Base-by-base conservation (phyloP, 2,329 filamentous ascomycete genomes). In the Sporothrix curviconia region DNA sequence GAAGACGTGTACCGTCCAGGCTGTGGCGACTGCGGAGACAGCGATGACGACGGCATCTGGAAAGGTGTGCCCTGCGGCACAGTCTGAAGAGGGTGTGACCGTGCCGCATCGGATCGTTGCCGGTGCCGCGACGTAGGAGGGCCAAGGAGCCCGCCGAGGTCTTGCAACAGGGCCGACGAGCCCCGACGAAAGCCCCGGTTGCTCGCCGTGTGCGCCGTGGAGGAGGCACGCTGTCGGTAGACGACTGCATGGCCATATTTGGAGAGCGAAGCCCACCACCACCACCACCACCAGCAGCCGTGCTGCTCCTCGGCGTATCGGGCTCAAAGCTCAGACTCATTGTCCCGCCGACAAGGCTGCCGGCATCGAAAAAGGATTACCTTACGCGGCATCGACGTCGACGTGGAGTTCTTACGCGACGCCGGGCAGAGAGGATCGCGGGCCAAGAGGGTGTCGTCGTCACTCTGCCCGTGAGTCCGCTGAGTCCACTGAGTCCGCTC, bases 341-440 rank as follows among this genome's bases (percentile, higher is more conserved):
- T 63, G 36, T 68, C 71, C 78, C 78, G 19, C 77, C 77, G 5
- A 95, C 74, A 0, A 95, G 73, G 0, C 89, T 89, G 22, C 90
- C 90, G 1, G 91, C 86, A 63, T 96, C 92, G 65, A 92, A 91
- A 69, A 96, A 92, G 0, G 89, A 90, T n/a, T 4, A 94, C 82
- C 47, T 79, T 77, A 4, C 80, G 76, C 4, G 82, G 78, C 1
- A 76, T 77, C n/a, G 68, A 64, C 9, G 76, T 77, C n/a, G 68
- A 64, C 9, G 72, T 68, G 3, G 72, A 72, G 55, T 74, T 72
- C 52, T 71, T 73, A 46, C 74, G 67, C 44, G 70, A 67, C 24
- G 71, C 67, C 53, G 70, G 22, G 60, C 17, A 67, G 67, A 36
- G 76, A 70, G 7, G 71, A 66, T 15, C 62, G 51, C 68, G 66